Conservation (phyloP, 192 early-diverging fungal species). For the Chytriomyces confervae region DNA sequence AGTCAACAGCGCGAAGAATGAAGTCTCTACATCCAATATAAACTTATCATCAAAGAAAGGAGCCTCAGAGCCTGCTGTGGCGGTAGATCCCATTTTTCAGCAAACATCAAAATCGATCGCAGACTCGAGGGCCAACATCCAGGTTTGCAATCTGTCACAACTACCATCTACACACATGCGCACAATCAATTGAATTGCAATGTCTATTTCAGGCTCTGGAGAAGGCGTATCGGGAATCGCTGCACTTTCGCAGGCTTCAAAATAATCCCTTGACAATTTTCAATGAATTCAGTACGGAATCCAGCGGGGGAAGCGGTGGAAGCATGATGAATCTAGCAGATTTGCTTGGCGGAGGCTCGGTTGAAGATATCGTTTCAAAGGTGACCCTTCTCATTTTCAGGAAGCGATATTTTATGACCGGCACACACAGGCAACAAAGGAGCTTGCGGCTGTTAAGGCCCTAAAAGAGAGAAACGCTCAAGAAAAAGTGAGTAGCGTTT, state of each 20-base stretch:
- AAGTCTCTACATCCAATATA: no score
- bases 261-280: constrained; percentile 22
- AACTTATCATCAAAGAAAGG: no score
- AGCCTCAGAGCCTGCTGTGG: no score
- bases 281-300: constrained; percentile 17
- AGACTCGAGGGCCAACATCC: constrained; percentile 6
- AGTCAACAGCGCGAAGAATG: no score
- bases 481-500: constrained; percentile 3
- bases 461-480: constrained; percentile 20
- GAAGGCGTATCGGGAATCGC: constrained; percentile 19
- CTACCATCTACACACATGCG: neutral
- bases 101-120: constrained; percentile 5
- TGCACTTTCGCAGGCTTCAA: constrained; percentile 15
- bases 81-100: neutral
- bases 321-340: neutral
- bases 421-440: constrained; percentile 12
- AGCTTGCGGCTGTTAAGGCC: constrained; percentile 7
- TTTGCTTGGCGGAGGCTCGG: constrained; percentile 1
- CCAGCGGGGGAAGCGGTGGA: neutral
- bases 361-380: neutral
- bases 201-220: constrained; percentile 8
- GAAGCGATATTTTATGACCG: neutral
- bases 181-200: neutral
- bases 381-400: neutral
- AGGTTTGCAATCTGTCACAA: neutral